Evolutionary conservation across 768 basidiomycete genomes (phyloP).

Genomic region (Inosperma sp.): DNA sequence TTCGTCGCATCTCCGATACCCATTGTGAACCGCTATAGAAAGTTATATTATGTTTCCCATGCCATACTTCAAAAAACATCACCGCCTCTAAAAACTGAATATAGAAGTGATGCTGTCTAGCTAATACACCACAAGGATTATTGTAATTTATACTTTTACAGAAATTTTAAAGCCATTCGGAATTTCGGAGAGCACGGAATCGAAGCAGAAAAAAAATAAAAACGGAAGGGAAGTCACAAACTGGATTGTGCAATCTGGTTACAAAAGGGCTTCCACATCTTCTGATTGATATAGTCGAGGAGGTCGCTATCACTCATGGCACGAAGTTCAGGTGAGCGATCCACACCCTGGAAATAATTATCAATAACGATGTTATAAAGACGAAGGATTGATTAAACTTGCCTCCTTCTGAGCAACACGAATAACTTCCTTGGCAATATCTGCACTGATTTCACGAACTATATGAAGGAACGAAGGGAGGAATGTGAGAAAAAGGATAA

Average conservation of each 20-base stretch:
- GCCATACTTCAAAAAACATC: too few relatives aligned
- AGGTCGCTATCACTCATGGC: slow-evolving; percentile 53
- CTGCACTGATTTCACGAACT: slow-evolving; percentile 78
- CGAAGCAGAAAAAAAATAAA: not conserved
- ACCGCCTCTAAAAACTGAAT: too few relatives aligned
- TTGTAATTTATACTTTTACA: too few relatives aligned
- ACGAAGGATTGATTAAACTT: slow-evolving; percentile 20
- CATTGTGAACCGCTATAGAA: too few relatives aligned
- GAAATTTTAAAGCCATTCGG: too few relatives aligned
- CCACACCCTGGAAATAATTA: slow-evolving; percentile 42
- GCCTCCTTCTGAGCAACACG: slow-evolving; percentile 75
- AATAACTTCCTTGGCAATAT: slow-evolving; percentile 72
- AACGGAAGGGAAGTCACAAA: not conserved
- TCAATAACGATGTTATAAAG: not conserved
- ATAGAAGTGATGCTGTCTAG: too few relatives aligned
- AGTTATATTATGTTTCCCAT: too few relatives aligned
- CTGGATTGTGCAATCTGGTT: not conserved
- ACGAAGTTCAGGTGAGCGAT: slow-evolving; percentile 50
- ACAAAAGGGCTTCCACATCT: slow-evolving; percentile 66
- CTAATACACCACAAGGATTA: too few relatives aligned
- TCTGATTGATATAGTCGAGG: slow-evolving; percentile 46
- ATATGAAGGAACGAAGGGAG: not conserved
- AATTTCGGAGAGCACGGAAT: too few relatives aligned
- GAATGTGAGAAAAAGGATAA: too few relatives aligned
- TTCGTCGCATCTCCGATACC: too few relatives aligned